These are phyloP conservation scores for Aureobasidium namibiae DNA, from an alignment of 2,329 filamentous ascomycete genomes.

Conservation along the genomic window DNA sequence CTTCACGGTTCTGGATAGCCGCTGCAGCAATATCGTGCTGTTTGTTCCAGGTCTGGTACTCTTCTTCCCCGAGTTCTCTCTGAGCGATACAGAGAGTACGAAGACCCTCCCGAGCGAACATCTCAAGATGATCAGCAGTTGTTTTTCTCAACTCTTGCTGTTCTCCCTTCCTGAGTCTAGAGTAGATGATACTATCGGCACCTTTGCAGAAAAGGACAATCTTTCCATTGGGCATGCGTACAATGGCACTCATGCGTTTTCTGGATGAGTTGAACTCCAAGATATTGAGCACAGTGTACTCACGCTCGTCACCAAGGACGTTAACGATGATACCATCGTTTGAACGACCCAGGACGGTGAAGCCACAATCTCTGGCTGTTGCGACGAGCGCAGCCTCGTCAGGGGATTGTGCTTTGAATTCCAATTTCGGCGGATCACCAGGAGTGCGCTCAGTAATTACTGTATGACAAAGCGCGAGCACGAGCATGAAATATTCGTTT, in stretches of 20 bases:
- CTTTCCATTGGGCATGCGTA: slow-evolving; percentile 82
- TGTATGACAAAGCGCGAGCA: slow-evolving; percentile 89
- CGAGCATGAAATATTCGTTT: slow-evolving; percentile 87
- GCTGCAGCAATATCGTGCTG: slow-evolving; percentile 82
- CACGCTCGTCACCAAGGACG: slow-evolving; percentile 73
- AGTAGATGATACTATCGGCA: slow-evolving; percentile 95
- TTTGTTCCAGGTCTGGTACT: slow-evolving; percentile 77
- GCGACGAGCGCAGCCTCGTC: slow-evolving; percentile 92
- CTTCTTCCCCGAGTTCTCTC: slow-evolving; percentile 67
- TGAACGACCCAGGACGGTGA: slow-evolving; percentile 76
- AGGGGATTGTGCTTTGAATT: slow-evolving; percentile 95
- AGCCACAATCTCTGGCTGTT: slow-evolving; percentile 90
- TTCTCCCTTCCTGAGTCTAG: slow-evolving; percentile 73
- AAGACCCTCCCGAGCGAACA: slow-evolving; percentile 92
- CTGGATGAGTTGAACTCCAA: slow-evolving; percentile 95
- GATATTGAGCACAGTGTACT: slow-evolving; percentile 84
- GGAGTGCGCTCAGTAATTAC: slow-evolving; percentile 86
- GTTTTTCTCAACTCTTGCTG: slow-evolving; percentile 73
- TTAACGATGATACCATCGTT: slow-evolving; percentile 78
- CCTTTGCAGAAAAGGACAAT: slow-evolving; percentile 96
- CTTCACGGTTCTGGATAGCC: slow-evolving; percentile 76
- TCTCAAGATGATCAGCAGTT: slow-evolving; percentile 90
- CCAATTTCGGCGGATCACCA: slow-evolving; percentile 82
- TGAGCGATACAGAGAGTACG: slow-evolving; percentile 92
- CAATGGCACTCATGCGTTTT: slow-evolving; percentile 96